A percentile compares a stretch with the other conserved stretches of the same genome.
These are phyloP conservation scores for Boletus sp. DNA, from an alignment of 768 basidiomycete genomes.

Conservation along the genomic window DNA sequence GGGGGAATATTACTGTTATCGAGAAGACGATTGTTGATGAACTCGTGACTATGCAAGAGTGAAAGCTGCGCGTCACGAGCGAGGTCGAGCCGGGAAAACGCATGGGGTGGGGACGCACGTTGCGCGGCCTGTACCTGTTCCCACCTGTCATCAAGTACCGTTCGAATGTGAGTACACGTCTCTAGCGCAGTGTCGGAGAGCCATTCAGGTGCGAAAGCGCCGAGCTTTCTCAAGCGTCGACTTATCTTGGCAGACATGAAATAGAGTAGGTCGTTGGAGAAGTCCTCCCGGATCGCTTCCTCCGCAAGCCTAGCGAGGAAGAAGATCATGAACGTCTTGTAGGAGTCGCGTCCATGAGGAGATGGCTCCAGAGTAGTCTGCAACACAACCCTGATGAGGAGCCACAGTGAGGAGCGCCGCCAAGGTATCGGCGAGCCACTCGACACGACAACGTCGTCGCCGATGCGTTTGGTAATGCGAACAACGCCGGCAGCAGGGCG, in stretches of 20 bases:
- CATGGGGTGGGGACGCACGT: slow-evolving; percentile 14
- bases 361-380: slow-evolving; percentile 29
- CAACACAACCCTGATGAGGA: slow-evolving; percentile 32
- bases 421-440: slow-evolving; percentile 24
- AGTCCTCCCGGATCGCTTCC: slow-evolving; percentile 10
- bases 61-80: slow-evolving; percentile 32
- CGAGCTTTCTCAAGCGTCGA: slow-evolving; percentile 38
- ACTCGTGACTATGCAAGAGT: slow-evolving; percentile 26
- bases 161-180: slow-evolving; percentile 16
- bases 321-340: slow-evolving; percentile 49
- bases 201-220: slow-evolving; percentile 12
- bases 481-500: slow-evolving; percentile 12
- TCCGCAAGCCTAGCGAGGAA: slow-evolving; percentile 31
- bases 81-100: slow-evolving; percentile 20
- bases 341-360: slow-evolving; percentile 20
- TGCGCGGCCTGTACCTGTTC: slow-evolving; percentile 26
- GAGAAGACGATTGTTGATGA: slow-evolving; percentile 24
- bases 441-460: slow-evolving; percentile 29
- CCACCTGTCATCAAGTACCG: slow-evolving; percentile 36
- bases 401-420: slow-evolving; percentile 37
- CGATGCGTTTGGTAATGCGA: slow-evolving; percentile 32
- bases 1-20: slow-evolving; percentile 1
- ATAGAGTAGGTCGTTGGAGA: slow-evolving; percentile 34
- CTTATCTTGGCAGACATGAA: slow-evolving; percentile 37
- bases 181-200: slow-evolving; percentile 5